Base-by-base conservation (phyloP, 2,329 filamentous ascomycete genomes). In the Phialocephala sp. region DNA sequence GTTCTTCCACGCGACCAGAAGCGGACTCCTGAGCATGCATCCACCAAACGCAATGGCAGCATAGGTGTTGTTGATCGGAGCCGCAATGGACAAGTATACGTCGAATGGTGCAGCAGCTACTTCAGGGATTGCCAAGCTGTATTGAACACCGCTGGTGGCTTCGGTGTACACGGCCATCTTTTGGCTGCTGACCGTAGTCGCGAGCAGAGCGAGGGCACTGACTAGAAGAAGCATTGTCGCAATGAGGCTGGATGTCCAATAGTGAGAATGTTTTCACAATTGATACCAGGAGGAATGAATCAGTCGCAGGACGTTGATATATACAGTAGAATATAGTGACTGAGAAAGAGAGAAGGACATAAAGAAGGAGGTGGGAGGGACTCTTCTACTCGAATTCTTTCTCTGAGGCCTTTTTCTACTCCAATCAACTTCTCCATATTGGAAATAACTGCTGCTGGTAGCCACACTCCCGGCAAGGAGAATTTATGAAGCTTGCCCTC, bases 31-130 rank as follows among this genome's bases (percentile, higher is more conserved):
- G 24, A 66, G 62, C 61, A 66, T 66, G 45, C 65, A 64, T 36
- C 58, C 65, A 59, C 65, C 65, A 22, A 64, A 64, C 8, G 65
- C 65, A 20, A 66, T 22, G n/a, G 61, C 61, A n/a, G 65, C 65
- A 24, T 47, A 66, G 27, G 61, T 64, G 15, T 50, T 59, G 32
- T 64, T 64, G 9, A 54, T 35, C 2, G 65, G 65, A 12, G 58
- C 52, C 9, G 58, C 61, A 35, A 66, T 61, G 0, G 65, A 66
- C 8, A 54, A n/a, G 54, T 61, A 64, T 1, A 66, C 37, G 20
- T 66, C 61, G 37, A 66, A 66, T n/a, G 65, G 65, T 18, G 65
- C 65, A 4, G 61, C 58, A 12, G 54, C 57, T 1, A 41, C 45
- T n/a, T 63, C 65, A 20, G 61, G 61, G 27, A 66, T 66, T 18